phyloP scores from a whole-genome alignment of 169 alveolate genomes.

The Blepharisma undulans region DNA sequence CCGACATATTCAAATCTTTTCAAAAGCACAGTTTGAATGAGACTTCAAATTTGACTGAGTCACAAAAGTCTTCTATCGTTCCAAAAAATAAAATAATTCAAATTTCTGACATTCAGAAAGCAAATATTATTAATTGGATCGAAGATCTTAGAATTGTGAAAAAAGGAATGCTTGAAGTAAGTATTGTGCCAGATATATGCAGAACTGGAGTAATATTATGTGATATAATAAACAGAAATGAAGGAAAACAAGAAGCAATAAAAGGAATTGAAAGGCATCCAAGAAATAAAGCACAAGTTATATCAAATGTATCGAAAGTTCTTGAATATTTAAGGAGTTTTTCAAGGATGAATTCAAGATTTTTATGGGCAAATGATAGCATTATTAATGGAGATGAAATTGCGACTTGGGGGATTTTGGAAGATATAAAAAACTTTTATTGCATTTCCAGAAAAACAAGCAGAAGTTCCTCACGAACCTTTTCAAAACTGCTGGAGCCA shows the following conservation, averaged over 20 bases:
- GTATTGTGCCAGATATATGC: slow-evolving; percentile 32
- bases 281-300: slow-evolving; percentile 45
- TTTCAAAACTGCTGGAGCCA: not conserved
- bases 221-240: slow-evolving; percentile 54
- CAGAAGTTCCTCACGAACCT: not conserved
- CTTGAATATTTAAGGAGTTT: slow-evolving; percentile 54
- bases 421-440: slow-evolving; percentile 61
- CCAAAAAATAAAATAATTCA: slow-evolving; percentile 34
- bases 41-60: not conserved
- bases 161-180: not conserved
- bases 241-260: slow-evolving; percentile 47
- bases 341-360: slow-evolving; percentile 56
- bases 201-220: slow-evolving; percentile 64
- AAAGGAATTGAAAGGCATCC: slow-evolving; percentile 69
- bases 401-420: slow-evolving; percentile 66
- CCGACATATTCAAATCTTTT: not conserved
- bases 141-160: not conserved
- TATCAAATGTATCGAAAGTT: slow-evolving; percentile 50
- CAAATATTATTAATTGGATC: not conserved
- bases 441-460: not conserved
- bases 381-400: slow-evolving; percentile 58
- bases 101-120: slow-evolving; percentile 27
- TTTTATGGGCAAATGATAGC: slow-evolving; percentile 51
- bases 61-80: not conserved
- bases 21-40: not conserved